Evolutionary conservation across 2,329 filamentous ascomycete genomes (phyloP), one percentile per base, ranked within the genome.

Genomic region (Colletotrichum karsti): DNA sequence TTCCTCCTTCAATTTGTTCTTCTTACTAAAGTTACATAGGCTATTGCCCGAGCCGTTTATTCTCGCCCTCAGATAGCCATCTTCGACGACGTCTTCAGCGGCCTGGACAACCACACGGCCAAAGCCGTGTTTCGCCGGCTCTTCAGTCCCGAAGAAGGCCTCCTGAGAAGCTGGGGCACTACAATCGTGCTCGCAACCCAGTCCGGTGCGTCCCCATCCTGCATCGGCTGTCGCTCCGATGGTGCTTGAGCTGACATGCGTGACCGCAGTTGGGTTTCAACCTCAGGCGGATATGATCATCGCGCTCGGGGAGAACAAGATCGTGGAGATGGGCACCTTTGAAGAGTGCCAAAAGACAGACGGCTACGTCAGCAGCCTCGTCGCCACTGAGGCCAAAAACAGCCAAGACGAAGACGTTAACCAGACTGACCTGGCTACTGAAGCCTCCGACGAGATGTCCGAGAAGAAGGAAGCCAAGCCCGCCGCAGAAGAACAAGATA

Each of bases 171-270:
- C 46, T 75, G 73, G 63, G 72, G 74, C 0, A 77, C 78, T 0
- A 82, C 82, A 1, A 72, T 79, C 1, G 44, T 84, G 7, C 70
- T 83, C 2, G 77, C 77, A 4, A 83, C 80, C 1, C 79, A 79
- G 51, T 73, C 75, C 7, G 69, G 77, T 76, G 56, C 12, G 59
- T 42, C 7, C 7, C 4, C 4, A 8, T 7, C 33, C 9, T n/a
- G 13, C 5, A 22, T 48, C 22, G 9, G n/a, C n/a, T n/a, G n/a
- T n/a, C n/a, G n/a, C n/a, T n/a, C n/a, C n/a, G n/a, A n/a, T n/a
- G n/a, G n/a, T n/a, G n/a, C n/a, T n/a, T n/a, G n/a, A n/a, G n/a
- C n/a, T 64, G 12, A 67, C 18, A 13, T 9, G 18, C 22, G 15
- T 9, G 20, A 2, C 8, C n/a, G n/a, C 2, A 50, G 65, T 67